Evolutionary conservation across 192 early-diverging fungal genomes (phyloP), one percentile per base, ranked within the genome.

Genomic region (Backusella parvicylindrica): DNA sequence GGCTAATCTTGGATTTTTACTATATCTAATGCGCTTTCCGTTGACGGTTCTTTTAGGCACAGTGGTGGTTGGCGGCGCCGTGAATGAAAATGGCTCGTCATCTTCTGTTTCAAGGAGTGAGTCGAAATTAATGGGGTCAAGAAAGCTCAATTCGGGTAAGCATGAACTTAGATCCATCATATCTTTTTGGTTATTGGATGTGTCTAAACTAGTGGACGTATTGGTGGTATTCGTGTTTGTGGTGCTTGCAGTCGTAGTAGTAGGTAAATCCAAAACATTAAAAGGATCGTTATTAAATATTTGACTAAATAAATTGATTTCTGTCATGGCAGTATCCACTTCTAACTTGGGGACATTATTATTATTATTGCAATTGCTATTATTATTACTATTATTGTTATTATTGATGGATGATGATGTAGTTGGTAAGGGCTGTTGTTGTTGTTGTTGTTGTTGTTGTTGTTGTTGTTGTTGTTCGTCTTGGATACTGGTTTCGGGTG

Each of bases 1-100:
- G 0, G 75, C 75, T 28, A 64, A n/a, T 37, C 68, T n/a, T 4
- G 32, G 31, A 11, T 76, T 76, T 32, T 76, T 76, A 35, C 69
- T 76, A 28, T 76, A 76, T 31, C 68, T 28, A 35, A 76, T 76
- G 1, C 36, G 41, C 41, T 76, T 76, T 30, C 75, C 75, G 30
- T 76, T 70, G 28, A 21, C 3, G 1, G 75, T 63, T 40, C 75
- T 23, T 37, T 76, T 76, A 15, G 75, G 75, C 63, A 41, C 72
- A 13, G 53, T 16, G 21, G 33, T 60, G 26, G 32, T 37, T 71
- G 70, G 15, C 38, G 71, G 8, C 0, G 71, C 7, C 15, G 26
- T 72, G 11, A 60, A 60, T 67, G 32, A 37, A 21, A 37, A 18
- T 67, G 65, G 65, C 1, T 28, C 53, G 11, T 60, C 23, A 7